phyloP scores from a whole-genome alignment of 163 green algal genomes.

The Chlamydomonas reinhardtii region DNA sequence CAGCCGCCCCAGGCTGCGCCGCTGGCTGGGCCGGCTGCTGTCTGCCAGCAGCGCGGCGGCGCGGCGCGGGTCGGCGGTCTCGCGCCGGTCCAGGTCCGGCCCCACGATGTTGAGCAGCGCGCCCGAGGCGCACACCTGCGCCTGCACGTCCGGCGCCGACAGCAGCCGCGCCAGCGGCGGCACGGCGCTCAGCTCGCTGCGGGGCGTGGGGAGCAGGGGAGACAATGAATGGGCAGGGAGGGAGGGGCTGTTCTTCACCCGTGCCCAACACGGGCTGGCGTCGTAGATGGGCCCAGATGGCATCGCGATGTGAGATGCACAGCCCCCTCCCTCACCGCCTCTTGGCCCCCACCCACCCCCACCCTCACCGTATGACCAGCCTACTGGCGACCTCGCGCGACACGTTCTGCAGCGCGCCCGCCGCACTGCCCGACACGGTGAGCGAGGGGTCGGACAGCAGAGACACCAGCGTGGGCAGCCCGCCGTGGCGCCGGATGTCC shows the following conservation, averaged over 20 bases:
- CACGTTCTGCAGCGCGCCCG: constrained; percentile 85
- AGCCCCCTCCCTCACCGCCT: too few species aligned
- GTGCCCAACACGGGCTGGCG: too few species aligned
- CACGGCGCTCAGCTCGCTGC: constrained; percentile 64
- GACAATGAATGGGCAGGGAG: too few species aligned
- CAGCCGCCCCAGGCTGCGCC: constrained; percentile 31
- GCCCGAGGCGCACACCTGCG: constrained; percentile 74
- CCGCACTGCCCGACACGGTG: constrained; percentile 64
- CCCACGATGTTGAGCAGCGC: constrained; percentile 79
- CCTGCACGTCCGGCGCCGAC: constrained; percentile 53
- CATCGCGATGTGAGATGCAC: too few species aligned
- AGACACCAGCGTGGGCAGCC: constrained; percentile 72
- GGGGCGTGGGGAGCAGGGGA: too few species aligned
- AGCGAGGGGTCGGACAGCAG: constrained; percentile 59
- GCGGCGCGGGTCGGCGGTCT: background rate
- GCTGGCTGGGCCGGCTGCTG: background rate
- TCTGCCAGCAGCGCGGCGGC: too few species aligned
- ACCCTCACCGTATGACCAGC: constrained; percentile 64
- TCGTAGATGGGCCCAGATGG: too few species aligned
- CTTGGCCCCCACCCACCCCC: too few species aligned
- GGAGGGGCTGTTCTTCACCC: too few species aligned
- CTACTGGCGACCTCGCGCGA: constrained; percentile 76
- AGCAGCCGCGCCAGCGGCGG: constrained; percentile 66
- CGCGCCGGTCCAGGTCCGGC: constrained; percentile 61
- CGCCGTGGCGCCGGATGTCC: constrained; percentile 58